These are phyloP conservation scores for Fusarium longipes DNA, from an alignment of 2,329 filamentous ascomycete species.

Conservation along the genomic window DNA sequence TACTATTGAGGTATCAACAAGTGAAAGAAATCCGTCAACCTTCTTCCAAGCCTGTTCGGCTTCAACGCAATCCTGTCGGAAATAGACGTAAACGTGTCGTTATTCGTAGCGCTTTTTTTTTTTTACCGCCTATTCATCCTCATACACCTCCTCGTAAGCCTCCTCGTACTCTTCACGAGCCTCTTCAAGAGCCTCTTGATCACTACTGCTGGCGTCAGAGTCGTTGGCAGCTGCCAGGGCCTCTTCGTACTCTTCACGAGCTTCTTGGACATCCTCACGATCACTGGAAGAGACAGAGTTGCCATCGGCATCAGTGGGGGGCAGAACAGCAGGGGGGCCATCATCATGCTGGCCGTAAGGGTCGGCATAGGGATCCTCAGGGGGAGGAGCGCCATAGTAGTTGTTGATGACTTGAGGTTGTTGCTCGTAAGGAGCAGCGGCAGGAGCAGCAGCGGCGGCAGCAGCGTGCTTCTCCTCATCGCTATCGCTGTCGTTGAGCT, in stretches of 20 bases:
- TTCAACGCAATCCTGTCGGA: slow-evolving; percentile 30
- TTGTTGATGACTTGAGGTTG: slow-evolving; percentile 20
- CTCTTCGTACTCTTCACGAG: slow-evolving; percentile 58
- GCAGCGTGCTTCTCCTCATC: slow-evolving; percentile 38
- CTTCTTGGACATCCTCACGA: slow-evolving; percentile 56
- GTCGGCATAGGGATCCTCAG: slow-evolving; percentile 33
- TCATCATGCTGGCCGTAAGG: slow-evolving; percentile 22
- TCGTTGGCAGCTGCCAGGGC: slow-evolving; percentile 54
- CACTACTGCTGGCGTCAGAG: slow-evolving; percentile 62
- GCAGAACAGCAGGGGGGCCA: slow-evolving; percentile 52
- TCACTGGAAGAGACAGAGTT: slow-evolving; percentile 57
- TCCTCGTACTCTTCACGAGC: slow-evolving; percentile 62
- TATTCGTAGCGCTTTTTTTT: slow-evolving; percentile 37
- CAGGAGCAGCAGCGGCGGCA: slow-evolving; percentile 12
- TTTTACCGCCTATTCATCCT: slow-evolving; percentile 37
- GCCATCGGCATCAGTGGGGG: slow-evolving; percentile 55
- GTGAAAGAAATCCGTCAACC: slow-evolving; percentile 22
- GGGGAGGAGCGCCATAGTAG: slow-evolving; percentile 36
- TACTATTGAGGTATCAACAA: slow-evolving; percentile 38
- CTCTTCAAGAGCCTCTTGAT: slow-evolving; percentile 64
- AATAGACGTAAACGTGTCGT: slow-evolving; percentile 38
- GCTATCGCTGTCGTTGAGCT: slow-evolving; percentile 51
- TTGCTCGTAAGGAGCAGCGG: background rate
- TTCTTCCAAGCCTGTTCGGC: slow-evolving; percentile 26
- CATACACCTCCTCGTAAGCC: slow-evolving; percentile 45